Evolutionary conservation across 305 asterid genomes (phyloP).

Genomic region (Solanum hybrid): DNA sequence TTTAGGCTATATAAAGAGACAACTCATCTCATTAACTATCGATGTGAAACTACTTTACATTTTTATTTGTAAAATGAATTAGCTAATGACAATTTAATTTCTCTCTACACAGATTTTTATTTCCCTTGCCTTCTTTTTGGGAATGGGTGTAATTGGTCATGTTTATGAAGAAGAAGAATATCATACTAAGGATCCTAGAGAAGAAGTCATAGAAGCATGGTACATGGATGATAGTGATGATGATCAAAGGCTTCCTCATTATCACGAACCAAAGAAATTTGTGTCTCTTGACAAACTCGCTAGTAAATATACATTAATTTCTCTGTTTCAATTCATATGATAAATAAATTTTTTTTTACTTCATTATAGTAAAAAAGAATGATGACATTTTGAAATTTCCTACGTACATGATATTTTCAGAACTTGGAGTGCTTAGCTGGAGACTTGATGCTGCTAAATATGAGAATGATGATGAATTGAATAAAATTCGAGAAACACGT

Average conservation of each 20-base stretch:
- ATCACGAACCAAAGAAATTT: constrained; percentile 54
- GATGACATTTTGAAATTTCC: background rate
- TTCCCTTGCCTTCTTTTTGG: background rate
- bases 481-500: constrained; percentile 68
- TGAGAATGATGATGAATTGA: constrained; percentile 72
- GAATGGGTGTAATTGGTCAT: background rate
- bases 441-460: constrained; percentile 68
- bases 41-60: background rate
- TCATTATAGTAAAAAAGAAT: background rate
- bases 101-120: background rate
- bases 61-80: background rate
- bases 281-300: constrained; percentile 68
- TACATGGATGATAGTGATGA: constrained; percentile 68
- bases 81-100: background rate
- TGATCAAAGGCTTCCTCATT: constrained; percentile 78
- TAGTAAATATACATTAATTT: constrained; percentile 19
- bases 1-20: background rate
- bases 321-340: background rate
- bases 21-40: background rate
- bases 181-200: constrained; percentile 35
- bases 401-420: constrained; percentile 16
- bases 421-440: constrained; percentile 89
- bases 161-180: background rate
- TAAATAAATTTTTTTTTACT: background rate
- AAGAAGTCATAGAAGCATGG: constrained; percentile 77